Conservation (phyloP, 257 asterid genomes). For the Voacanga thouarsii region DNA sequence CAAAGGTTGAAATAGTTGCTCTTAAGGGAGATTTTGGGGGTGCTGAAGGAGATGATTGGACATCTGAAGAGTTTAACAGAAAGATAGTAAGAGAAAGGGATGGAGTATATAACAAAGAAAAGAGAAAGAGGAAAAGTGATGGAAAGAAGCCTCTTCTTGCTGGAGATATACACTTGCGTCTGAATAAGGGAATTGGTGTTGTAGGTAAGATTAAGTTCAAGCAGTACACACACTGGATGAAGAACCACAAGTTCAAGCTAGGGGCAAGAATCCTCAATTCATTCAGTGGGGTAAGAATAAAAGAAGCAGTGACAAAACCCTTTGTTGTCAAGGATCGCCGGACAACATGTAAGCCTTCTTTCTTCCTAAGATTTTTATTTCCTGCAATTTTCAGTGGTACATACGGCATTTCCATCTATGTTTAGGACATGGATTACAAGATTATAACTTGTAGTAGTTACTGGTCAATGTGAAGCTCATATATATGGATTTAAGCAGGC, state of each 20-base stretch:
- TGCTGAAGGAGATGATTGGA: conserved; percentile 20
- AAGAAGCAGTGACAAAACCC: conserved; percentile 39
- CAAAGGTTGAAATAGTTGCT: conserved; percentile 40
- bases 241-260: conserved; percentile 36
- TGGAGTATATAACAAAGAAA: conserved; percentile 16
- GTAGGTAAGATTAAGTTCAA: conserved; percentile 35
- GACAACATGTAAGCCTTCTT: conserved; percentile 31
- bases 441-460: too few relatives aligned
- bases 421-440: too few relatives aligned
- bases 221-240: conserved; percentile 33
- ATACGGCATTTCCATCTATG: too few relatives aligned
- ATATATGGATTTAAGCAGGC: too few relatives aligned
- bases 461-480: too few relatives aligned
- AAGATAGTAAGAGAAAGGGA: conserved; percentile 35
- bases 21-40: conserved; percentile 26
- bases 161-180: conserved; percentile 20
- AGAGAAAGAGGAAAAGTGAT: conserved; percentile 29
- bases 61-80: conserved; percentile 27
- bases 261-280: conserved; percentile 36
- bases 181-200: conserved; percentile 34
- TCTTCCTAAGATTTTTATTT: conserved; percentile 23
- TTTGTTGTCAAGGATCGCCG: conserved; percentile 47
- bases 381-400: neutral
- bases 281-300: conserved; percentile 24
- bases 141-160: conserved; percentile 41